Evolutionary conservation across 106 monocot genomes (phyloP), one percentile per base, ranked within the genome.

Genomic region (Dendrobium catenatum): DNA sequence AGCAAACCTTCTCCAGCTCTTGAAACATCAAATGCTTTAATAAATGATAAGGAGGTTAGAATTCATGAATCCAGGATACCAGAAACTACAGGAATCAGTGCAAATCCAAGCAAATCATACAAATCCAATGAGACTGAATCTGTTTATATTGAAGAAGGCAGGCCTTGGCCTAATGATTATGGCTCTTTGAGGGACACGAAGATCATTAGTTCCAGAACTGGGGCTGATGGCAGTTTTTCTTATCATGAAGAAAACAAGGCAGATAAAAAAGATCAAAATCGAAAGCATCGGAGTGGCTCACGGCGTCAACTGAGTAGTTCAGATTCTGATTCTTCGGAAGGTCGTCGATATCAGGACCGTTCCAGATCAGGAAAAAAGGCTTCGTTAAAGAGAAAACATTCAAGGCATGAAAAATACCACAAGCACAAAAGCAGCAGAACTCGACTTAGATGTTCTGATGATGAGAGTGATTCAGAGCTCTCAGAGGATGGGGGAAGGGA

Each of bases 311-410:
- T 72, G 42, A 76, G 77, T 33, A 85, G 89, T 84, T 87, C 80
- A 17, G 84, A 86, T 64, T 82, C 59, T 61, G 88, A 88, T 20
- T 81, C 86, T 49, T 88, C 88, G 33, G 72, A 67, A 76, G 79
- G 83, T 51, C 40, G 61, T 29, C 49, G 73, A 46, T 64, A 74
- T 64, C 54, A 56, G 79, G 79, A 81, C 47, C 79, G 46, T 4
- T 88, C 82, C 42, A 87, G 74, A 77, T 56, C 80, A 26, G 80
- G 83, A 31, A 85, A 42, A 73, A 84, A 75, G 41, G 19, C 44
- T 42, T 90, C 85, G 47, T 81, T 85, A 58, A 76, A 76, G 77
- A 77, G 75, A 80, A 80, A 79, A 84, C 75, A 81, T 51, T 80
- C 51, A 76, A 93, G 79, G 43, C 80, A 78, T 26, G 43, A 7